Base-by-base conservation (phyloP, 2,329 filamentous ascomycete genomes). In the Venturia effusa region DNA sequence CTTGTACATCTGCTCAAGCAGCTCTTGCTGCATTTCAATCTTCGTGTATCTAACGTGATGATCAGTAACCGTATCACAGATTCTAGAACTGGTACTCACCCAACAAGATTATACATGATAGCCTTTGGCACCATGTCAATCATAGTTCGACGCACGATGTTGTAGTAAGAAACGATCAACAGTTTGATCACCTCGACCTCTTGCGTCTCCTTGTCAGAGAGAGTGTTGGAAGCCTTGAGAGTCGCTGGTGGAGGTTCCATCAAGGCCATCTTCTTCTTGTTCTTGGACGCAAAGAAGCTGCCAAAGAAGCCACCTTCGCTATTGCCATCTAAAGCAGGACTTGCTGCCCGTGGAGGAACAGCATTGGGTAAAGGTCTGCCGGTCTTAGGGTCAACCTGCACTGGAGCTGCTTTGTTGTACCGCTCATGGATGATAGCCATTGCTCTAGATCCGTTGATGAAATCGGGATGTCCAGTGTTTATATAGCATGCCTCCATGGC, bases 181-280 rank as follows among this genome's bases (percentile, higher is more conserved):
- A 99, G 86, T 80, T 99, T 99, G 73, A 99, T 99, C 67, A 99
- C 92, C 78, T 99, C 94, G 59, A 99, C 94, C 76, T 99, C 94
- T 68, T 96, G 90, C 66, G 87, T 88, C 76, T 99, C 94, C 66
- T 94, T 91, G 78, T 99, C 94, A 5, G 90, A 96, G 45, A 99
- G 81, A 32, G 88, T 96, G 51, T 94, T 93, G 3, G 91, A 96
- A 40, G 94, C 94, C 81, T 97, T 99, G 65, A 99, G 85, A 51
- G 86, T 93, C 37, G 94, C 85, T 67, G 94, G 94, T 45, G 94
- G 94, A 17, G 94, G 83, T 75, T 99, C 94, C 94, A 99, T 99
- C 59, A 93, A 92, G n/a, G 94, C 94, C 79, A 96, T 95, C 88
- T 97, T 97, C 85, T 99, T 99, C 87, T 97, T 99, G 81, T 97